Conservation (phyloP, 2,329 filamentous ascomycete species). For the Colletotrichum sansevieriae region DNA sequence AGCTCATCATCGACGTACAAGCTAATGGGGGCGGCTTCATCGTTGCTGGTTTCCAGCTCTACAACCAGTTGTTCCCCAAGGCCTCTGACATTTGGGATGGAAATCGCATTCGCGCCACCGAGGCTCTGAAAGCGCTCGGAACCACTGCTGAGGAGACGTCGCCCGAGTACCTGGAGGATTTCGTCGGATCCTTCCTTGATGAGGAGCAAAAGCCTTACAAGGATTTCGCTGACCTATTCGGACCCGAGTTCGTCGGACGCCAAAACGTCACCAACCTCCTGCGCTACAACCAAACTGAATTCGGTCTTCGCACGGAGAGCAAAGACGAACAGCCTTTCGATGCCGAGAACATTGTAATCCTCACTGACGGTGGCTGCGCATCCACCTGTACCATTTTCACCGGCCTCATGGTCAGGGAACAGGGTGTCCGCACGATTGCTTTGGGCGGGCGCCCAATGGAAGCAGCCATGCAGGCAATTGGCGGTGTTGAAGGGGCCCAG, state of each 20-base stretch:
- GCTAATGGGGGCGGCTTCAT: constrained; percentile 71
- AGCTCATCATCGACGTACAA: constrained; percentile 74
- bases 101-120: constrained; percentile 41
- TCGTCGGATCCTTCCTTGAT: constrained; percentile 41
- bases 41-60: constrained; percentile 61
- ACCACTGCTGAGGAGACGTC: constrained; percentile 4
- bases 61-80: constrained; percentile 56
- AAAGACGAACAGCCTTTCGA: constrained; percentile 47
- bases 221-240: constrained; percentile 16
- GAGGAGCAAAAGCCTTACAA: constrained; percentile 52
- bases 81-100: constrained; percentile 35
- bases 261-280: constrained; percentile 37
- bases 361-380: constrained; percentile 69
- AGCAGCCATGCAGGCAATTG: constrained; percentile 68
- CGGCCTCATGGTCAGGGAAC: constrained; percentile 64
- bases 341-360: constrained; percentile 55
- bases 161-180: constrained; percentile 7
- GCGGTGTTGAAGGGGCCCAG: constrained; percentile 69
- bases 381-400: constrained; percentile 72
- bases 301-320: constrained; percentile 4
- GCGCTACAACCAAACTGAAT: constrained; percentile 12
- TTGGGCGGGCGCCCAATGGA: constrained; percentile 68
- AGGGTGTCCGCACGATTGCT: constrained; percentile 67
- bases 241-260: constrained; percentile 11
- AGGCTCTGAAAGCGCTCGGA: constrained; percentile 40